phyloP scores from a whole-genome alignment of 768 basidiomycete genomes.

The Russula dissimulans region DNA sequence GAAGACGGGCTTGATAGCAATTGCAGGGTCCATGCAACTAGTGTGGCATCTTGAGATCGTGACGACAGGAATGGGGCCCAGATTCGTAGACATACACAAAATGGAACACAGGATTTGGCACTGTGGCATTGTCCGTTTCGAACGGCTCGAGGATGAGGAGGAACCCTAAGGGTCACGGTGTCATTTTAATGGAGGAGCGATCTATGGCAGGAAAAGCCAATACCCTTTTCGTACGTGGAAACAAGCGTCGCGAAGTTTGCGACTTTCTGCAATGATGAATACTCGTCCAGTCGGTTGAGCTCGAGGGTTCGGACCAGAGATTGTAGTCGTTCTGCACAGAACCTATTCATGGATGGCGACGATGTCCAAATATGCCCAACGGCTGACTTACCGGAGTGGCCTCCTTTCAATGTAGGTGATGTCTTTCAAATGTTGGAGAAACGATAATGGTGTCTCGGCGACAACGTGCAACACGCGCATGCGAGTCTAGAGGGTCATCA shows the following conservation, averaged over 20 bases:
- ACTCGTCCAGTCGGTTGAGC: conserved; percentile 83
- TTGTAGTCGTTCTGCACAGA: conserved; percentile 93
- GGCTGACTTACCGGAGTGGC: conserved; percentile 65
- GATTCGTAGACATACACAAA: conserved; percentile 55
- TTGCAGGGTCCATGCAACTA: conserved; percentile 94
- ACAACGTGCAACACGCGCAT: conserved; percentile 99
- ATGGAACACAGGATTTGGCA: conserved; percentile 97
- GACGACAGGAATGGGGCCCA: conserved; percentile 12
- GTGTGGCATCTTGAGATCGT: background rate
- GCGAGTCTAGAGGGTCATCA: conserved; percentile 53
- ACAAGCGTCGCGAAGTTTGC: conserved; percentile 94
- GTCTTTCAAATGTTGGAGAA: conserved; percentile 95
- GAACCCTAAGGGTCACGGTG: conserved; percentile 53
- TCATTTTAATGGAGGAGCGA: background rate
- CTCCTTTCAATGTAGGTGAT: conserved; percentile 96
- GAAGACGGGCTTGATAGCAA: conserved; percentile 96
- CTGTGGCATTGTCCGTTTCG: conserved; percentile 96
- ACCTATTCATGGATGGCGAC: conserved; percentile 40
- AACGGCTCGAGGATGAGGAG: conserved; percentile 95
- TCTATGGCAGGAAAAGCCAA: background rate
- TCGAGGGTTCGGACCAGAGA: conserved; percentile 91
- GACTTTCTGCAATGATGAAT: conserved; percentile 86
- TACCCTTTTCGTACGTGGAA: conserved; percentile 96
- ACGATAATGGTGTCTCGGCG: conserved; percentile 94
- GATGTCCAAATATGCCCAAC: background rate